Conservation (phyloP, 371 early-diverging fungal genomes). For the Coemansia sp. region DNA sequence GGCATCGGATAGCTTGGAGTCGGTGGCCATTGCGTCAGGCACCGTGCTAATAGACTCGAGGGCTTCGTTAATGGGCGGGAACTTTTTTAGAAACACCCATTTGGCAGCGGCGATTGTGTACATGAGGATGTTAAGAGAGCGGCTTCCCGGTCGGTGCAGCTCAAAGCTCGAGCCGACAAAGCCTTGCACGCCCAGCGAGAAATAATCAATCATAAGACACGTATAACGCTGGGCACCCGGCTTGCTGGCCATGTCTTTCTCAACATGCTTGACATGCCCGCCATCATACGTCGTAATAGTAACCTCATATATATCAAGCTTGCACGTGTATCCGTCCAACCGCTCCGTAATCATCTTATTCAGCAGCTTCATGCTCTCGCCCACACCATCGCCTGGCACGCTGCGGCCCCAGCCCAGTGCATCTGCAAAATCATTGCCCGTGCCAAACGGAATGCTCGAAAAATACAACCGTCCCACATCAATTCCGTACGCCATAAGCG, state of each 20-base stretch:
- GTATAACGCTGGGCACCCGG: constrained; percentile 39
- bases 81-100: constrained; percentile 60
- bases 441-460: constrained; percentile 67
- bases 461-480: constrained; percentile 60
- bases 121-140: constrained; percentile 57
- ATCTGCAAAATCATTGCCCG: constrained; percentile 67
- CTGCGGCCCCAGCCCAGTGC: constrained; percentile 69
- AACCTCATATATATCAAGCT: constrained; percentile 66
- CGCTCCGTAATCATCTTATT: constrained; percentile 56
- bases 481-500: constrained; percentile 55
- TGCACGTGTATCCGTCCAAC: constrained; percentile 59
- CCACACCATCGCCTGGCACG: constrained; percentile 56
- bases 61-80: constrained; percentile 59
- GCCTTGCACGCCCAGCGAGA: constrained; percentile 66
- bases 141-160: constrained; percentile 58
- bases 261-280: constrained; percentile 58
- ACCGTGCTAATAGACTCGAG: constrained; percentile 54
- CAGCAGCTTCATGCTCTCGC: constrained; percentile 53
- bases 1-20: constrained; percentile 37
- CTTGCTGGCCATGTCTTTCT: constrained; percentile 36
- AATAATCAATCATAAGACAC: constrained; percentile 61
- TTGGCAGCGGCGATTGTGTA: constrained; percentile 60
- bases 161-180: constrained; percentile 66
- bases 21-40: constrained; percentile 33
- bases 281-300: constrained; percentile 54